Base-by-base conservation (phyloP, 2,329 filamentous ascomycete species). In the Aspergillus persii region DNA sequence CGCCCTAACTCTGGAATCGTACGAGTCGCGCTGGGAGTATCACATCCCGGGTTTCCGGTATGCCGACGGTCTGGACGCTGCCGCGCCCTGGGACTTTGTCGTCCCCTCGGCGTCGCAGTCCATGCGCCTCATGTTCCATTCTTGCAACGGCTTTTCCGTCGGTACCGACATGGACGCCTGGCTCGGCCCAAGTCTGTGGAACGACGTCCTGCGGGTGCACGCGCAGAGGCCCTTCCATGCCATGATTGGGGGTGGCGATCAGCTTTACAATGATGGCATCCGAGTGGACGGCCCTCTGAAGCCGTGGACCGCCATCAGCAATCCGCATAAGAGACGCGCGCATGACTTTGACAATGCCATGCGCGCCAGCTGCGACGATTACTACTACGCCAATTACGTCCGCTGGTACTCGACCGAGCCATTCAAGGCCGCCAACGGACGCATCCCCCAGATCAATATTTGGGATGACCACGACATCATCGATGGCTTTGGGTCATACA, bases 161-260 rank as follows among this genome's bases (percentile, higher is more conserved):
- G 86, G 86, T 18, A 88, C 86, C 0, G 85, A 88, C 63, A 80
- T 85, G 68, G 81, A 86, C 26, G 81, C 81, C 9, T 88, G 85
- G 85, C 80, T 81, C 39, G 86, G 86, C 1, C 83, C 83, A 2
- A 83, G 81, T 27, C 75, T 89, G 31, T 88, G 86, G 86, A 85
- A 87, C 63, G 86, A 88, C 62, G 86, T 87, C 33, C 69, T 88
- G 57, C 82, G 86, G 50, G 76, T 84, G 59, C 86, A 89, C 66
- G 80, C 80, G 65, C 71, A 83, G 70, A 80, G 80, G 63, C 85
- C 86, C 7, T 86, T 88, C 72, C 84, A 87, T 68, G 83, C 86
- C 64, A 90, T 89, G 88, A 84, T 97, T 62, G 94, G 94, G 54
- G 94, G 94, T 58, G 94, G 94, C 60, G 94, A 98, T 71, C 94